phyloP scores from a whole-genome alignment of 208 protist genomes.

The Leishmania aethiopica region DNA sequence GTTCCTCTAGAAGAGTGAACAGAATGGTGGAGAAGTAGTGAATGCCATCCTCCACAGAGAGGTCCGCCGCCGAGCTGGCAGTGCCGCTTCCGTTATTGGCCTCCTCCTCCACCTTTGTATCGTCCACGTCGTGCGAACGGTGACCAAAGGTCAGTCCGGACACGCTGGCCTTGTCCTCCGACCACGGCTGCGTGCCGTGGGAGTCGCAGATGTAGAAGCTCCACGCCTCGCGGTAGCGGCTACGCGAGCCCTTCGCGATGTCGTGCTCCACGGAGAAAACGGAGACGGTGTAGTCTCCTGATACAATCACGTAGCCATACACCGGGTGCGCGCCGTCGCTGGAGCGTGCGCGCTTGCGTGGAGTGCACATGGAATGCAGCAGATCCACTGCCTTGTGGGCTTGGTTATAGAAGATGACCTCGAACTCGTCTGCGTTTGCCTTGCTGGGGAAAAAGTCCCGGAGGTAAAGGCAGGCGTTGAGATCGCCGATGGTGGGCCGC shows the following conservation, averaged over 20 bases:
- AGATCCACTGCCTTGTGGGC: constrained; percentile 44
- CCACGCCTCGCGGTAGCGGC: constrained; percentile 64
- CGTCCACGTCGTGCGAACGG: constrained; percentile 16
- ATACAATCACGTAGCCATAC: constrained; percentile 90
- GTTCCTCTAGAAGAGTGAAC: constrained; percentile 82
- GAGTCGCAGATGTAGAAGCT: constrained; percentile 89
- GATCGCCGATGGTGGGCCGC: constrained; percentile 81
- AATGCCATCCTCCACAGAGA: constrained; percentile 69
- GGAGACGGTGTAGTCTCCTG: constrained; percentile 88
- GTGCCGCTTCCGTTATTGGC: neutral
- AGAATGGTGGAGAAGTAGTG: constrained; percentile 81
- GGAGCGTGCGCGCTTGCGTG: constrained; percentile 14
- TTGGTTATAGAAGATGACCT: constrained; percentile 88
- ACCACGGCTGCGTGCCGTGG: constrained; percentile 88
- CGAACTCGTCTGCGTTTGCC: constrained; percentile 73
- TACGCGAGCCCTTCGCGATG: constrained; percentile 14
- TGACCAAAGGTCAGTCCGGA: constrained; percentile 60
- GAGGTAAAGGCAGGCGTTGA: constrained; percentile 79
- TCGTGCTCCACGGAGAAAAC: constrained; percentile 79
- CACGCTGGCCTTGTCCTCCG: constrained; percentile 74
- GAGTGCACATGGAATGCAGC: constrained; percentile 57
- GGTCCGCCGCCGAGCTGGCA: neutral
- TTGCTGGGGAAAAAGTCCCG: constrained; percentile 73
- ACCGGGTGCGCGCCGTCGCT: constrained; percentile 32
- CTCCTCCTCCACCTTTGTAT: constrained; percentile 1